These are phyloP conservation scores for Phialophora expanda DNA, from an alignment of 2,329 filamentous ascomycete genomes.

Conservation along the genomic window DNA sequence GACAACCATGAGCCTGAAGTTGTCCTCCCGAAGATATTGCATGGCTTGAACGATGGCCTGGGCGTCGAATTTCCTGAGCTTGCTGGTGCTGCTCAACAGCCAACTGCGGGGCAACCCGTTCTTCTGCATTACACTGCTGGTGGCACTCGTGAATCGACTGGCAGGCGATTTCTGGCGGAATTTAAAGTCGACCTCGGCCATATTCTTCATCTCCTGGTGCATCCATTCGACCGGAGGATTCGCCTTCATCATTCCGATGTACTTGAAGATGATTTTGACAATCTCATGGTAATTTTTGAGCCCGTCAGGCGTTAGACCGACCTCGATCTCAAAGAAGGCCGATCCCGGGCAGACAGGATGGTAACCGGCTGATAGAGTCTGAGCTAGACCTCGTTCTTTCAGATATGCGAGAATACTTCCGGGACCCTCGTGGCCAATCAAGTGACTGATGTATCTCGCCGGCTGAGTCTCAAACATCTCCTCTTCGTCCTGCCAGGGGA, in stretches of 20 bases:
- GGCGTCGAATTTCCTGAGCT: constrained; percentile 80
- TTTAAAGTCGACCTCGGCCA: constrained; percentile 92
- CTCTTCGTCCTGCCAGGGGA: constrained; percentile 86
- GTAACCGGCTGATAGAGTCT: constrained; percentile 77
- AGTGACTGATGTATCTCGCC: constrained; percentile 81
- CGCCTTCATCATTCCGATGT: constrained; percentile 83
- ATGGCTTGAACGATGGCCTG: constrained; percentile 76
- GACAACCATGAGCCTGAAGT: constrained; percentile 82
- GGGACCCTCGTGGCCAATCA: constrained; percentile 90
- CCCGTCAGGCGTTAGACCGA: constrained; percentile 83
- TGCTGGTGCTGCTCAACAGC: constrained; percentile 78
- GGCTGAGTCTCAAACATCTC: constrained; percentile 78
- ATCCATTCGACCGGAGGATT: constrained; percentile 87
- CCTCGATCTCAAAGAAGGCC: constrained; percentile 77
- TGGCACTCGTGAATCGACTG: constrained; percentile 83
- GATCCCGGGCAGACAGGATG: constrained; percentile 79
- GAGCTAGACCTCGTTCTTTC: constrained; percentile 89
- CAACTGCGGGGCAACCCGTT: constrained; percentile 77
- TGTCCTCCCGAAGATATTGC: constrained; percentile 78
- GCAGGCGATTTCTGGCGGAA: constrained; percentile 93
- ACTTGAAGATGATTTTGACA: constrained; percentile 84
- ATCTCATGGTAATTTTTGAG: constrained; percentile 82
- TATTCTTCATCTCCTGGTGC: constrained; percentile 85
- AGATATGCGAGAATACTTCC: constrained; percentile 90
- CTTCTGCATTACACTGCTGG: constrained; percentile 89